Evolutionary conservation across 192 early-diverging fungal species (phyloP).

Genomic region (Linnemannia exigua): DNA sequence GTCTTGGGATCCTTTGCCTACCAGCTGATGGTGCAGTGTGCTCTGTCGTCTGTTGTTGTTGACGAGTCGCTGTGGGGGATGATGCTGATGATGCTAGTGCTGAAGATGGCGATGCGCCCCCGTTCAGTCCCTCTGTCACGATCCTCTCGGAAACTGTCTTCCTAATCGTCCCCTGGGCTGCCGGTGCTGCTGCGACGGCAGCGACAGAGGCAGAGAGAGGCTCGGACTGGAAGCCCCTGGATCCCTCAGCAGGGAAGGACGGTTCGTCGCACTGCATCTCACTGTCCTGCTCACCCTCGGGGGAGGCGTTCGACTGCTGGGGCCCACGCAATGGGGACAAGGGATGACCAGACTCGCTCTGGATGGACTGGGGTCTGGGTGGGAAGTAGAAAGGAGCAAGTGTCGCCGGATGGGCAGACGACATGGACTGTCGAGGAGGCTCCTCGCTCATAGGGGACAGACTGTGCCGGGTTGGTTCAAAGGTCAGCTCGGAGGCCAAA

Average conservation of each 20-base stretch:
- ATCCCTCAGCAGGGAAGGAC: background rate
- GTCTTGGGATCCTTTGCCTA: constrained; percentile 47
- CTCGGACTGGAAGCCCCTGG: constrained; percentile 20
- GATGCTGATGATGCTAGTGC: constrained; percentile 6
- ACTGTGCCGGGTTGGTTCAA: constrained; percentile 40
- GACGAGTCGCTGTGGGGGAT: constrained; percentile 10
- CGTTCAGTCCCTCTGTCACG: constrained; percentile 9
- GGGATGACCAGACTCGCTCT: background rate
- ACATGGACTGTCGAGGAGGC: background rate
- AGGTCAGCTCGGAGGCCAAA: constrained; percentile 44
- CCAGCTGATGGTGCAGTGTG: constrained; percentile 30
- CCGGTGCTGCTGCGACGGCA: background rate
- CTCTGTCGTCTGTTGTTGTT: constrained; percentile 18
- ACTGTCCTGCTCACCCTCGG: constrained; percentile 3
- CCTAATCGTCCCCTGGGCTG: background rate
- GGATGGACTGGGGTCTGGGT: constrained; percentile 24
- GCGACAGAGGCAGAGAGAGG: constrained; percentile 1
- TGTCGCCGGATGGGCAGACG: constrained; percentile 21
- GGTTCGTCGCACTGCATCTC: constrained; percentile 41
- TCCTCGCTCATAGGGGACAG: constrained; percentile 50
- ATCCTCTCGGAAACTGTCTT: constrained; percentile 33
- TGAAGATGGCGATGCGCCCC: constrained; percentile 15
- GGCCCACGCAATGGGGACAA: background rate
- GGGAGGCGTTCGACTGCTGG: background rate
- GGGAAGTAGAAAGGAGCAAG: constrained; percentile 48